Base-by-base conservation (phyloP, 805 yeast species). In the Candida oleophila region DNA sequence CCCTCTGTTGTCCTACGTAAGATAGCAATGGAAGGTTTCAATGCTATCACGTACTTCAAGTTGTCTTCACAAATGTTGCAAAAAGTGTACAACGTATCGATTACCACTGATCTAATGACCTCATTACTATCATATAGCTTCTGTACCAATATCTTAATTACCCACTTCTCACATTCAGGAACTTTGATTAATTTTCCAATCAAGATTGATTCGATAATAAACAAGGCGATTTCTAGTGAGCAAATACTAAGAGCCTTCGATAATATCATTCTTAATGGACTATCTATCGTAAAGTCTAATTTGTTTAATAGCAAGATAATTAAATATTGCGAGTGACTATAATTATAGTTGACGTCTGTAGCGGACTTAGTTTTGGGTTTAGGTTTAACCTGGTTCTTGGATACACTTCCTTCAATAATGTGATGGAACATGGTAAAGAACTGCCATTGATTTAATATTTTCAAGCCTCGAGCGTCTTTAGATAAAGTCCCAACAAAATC, bases 341-440 rank as follows among this genome's bases (percentile, higher is more conserved):
- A 36, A 14, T 36, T 36, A 36, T 36, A 36, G 12, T 22, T 25
- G 30, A 11, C 5, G 30, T 25, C 30, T n/a, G n/a, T n/a, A n/a
- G n/a, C n/a, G n/a, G n/a, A n/a, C n/a, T n/a, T n/a, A n/a, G n/a
- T n/a, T n/a, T n/a, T n/a, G n/a, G n/a, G n/a, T n/a, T n/a, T n/a
- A n/a, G n/a, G n/a, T n/a, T n/a, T n/a, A n/a, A n/a, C n/a, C n/a
- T n/a, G n/a, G n/a, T n/a, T 36, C 12, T 36, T 19, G 4, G 18
- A 20, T 4, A 36, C 39, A 36, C 39, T 36, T 15, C 76, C 68
- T 33, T 76, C 76, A 15, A 87, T 73, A 45, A 90, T 78, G 55
- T 88, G 88, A 55, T 86, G 84, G 44, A 90, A 71, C 65, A 88
- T 82, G 47, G 85, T 90, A 65, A 89, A 88, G 49, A 92, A 76